Evolutionary conservation across 805 yeast genomes (phyloP).

Genomic region (Zygosaccharomyces siamensis): DNA sequence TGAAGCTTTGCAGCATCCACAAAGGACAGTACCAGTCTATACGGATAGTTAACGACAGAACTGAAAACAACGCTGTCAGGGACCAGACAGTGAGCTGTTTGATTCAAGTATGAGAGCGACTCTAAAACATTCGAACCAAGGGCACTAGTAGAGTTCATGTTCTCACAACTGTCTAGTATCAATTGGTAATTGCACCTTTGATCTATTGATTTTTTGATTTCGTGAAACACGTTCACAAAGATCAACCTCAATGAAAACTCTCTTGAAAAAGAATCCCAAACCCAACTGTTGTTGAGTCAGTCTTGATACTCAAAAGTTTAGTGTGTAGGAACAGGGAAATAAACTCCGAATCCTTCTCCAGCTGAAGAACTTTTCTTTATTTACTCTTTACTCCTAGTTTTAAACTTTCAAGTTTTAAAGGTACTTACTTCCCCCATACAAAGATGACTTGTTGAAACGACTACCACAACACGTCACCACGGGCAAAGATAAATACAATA

Average conservation of each 20-base stretch:
- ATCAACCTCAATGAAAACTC: background rate
- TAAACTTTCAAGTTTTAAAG: background rate
- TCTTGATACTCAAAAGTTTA: background rate
- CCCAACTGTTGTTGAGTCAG: background rate
- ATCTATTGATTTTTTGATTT: background rate
- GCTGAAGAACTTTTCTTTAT: background rate
- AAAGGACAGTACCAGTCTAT: conserved; percentile 20
- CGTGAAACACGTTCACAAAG: background rate
- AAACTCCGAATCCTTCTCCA: background rate
- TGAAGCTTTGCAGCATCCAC: conserved; percentile 23
- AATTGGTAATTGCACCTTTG: background rate
- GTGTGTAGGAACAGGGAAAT: background rate
- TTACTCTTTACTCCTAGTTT: background rate
- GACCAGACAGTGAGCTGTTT: conserved; percentile 17
- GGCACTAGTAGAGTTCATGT: conserved; percentile 1
- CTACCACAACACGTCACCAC: background rate
- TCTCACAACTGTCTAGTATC: background rate
- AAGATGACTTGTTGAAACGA: background rate
- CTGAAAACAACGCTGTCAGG: conserved; percentile 15
- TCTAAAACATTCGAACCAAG: conserved; percentile 3
- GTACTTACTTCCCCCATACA: background rate
- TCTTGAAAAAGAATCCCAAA: background rate
- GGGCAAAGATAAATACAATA: background rate
- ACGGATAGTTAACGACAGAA: conserved; percentile 21
- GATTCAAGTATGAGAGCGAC: conserved; percentile 26